Evolutionary conservation across 2,329 filamentous ascomycete species (phyloP), one percentile per base, ranked within the genome.

Genomic region (Colletotrichum lindemuthianum): DNA sequence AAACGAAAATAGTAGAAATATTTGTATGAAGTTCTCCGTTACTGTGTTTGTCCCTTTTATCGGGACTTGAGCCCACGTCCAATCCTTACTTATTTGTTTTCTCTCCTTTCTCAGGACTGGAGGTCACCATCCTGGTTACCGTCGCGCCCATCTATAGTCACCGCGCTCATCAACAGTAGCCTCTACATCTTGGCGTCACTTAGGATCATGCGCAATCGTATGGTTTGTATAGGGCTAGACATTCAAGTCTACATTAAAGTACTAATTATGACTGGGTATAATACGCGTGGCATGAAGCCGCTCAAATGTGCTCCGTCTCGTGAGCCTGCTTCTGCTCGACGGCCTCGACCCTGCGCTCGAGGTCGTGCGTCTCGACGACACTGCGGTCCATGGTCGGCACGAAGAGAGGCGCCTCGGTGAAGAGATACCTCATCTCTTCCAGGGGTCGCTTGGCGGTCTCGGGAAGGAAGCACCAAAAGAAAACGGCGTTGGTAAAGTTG

Each of bases 401-500:
- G 69, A 91, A 86, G 70, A 84, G 79, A 2, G 88, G 89, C 0
- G 88, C 86, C 70, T 89, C 81, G n/a, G 82, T 85, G 74, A 90
- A 90, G 48, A 90, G 78, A 60, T 85, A 84, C 68, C 88, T 86
- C 88, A 90, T 90, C 76, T 90, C 88, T 71, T 91, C 89, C 1
- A 91, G 81, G 0, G 88, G 85, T 13, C 87, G 78, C 68, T 84
- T 85, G 57, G 83, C 84, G 0, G 89, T 92, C 76, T 91, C 89
- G 0, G 89, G 89, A 44, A 91, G 79, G 53, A 91, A 75, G 2
- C 83, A 79, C 82, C 87, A 92, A 80, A 92, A 92, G 68, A 72
- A 77, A 36, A 77, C 1, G 49, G 75, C 75, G 60, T 77, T 77
- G 60, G 74, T 76, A 9, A 90, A 86, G 73, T 92, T 92, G 74